Evolutionary conservation across 2,329 filamentous ascomycete species (phyloP), one percentile per base, ranked within the genome.

Genomic region (Exophiala bonariae): DNA sequence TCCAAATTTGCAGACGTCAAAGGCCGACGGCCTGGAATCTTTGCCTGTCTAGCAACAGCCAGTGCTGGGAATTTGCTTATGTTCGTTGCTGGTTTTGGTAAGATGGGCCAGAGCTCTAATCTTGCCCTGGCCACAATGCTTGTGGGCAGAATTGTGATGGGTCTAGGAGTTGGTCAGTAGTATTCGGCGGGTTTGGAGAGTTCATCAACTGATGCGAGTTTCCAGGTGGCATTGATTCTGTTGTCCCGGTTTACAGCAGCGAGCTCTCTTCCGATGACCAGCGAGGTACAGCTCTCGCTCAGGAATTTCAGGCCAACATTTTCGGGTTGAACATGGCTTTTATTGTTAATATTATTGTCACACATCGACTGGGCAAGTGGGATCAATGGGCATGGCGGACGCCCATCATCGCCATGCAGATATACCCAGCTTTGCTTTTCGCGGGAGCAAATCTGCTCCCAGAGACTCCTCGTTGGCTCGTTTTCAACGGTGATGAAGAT

Each of bases 271-370:
- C 73, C n/a, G 80, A 82, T 57, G 75, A 75, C 39, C 71, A 76
- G 2, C 66, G 80, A 35, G 80, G 81, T 4, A 76, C 75, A 55
- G 78, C 80, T 1, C 62, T 84, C 34, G 79, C 79, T 1, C 78
- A 84, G 58, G 80, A 83, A 56, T 84, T 84, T 57, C 80, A 83
- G 60, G 77, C 75, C 61, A 85, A 85, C 54, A 83, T 84, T 52
- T 79, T 82, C 46, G 79, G 81, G 0, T 62, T 85, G 2, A 71
- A 82, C 49, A 75, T 81, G 73, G 80, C 80, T 0, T 83, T 82
- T 60, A 74, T 68, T 0, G 76, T 83, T 61, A 84, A 83, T 54
- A 65, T 83, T 1, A 70, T 65, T 1, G 70, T 80, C 2, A 83
- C 80, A 0, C 63, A 74, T 4, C 60, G 62, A 1, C 67, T 83